Conservation (phyloP, 73 alveolate genomes). For the Tetrahymena elliotti region DNA sequence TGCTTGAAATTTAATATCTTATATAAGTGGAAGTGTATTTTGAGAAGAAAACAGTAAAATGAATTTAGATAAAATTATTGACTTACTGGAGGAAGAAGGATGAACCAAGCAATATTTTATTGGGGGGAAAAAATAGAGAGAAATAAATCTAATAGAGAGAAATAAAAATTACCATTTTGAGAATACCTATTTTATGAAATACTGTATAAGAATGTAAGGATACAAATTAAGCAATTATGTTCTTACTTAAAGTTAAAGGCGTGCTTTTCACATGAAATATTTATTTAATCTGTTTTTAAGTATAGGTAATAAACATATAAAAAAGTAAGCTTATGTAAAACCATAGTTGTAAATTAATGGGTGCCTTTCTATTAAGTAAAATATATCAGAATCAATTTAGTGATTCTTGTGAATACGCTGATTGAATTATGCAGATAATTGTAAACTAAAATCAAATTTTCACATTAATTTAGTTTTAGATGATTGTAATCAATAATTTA, state of each 20-base stretch:
- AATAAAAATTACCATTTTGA: neutral
- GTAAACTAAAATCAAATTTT: neutral
- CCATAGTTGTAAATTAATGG: neutral
- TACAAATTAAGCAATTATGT: neutral
- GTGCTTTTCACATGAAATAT: neutral
- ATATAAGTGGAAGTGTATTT: too few relatives aligned
- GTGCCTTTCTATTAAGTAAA: neutral
- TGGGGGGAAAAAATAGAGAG: neutral
- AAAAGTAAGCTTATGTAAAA: neutral
- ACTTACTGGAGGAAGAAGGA: neutral
- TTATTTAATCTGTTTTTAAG: neutral
- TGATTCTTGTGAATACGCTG: neutral
- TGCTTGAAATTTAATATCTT: too few relatives aligned
- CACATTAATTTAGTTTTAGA: neutral
- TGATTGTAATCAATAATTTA: neutral
- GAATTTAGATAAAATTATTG: neutral
- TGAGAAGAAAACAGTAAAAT: too few relatives aligned
- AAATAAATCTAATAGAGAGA: neutral
- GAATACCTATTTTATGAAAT: neutral
- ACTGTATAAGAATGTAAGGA: neutral
- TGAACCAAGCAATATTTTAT: neutral
- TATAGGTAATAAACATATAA: neutral
- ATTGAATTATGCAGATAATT: neutral
- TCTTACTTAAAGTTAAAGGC: neutral
- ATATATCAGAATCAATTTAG: neutral